Conservation (phyloP, 2,329 filamentous ascomycete species). For the Colletotrichum lini region DNA sequence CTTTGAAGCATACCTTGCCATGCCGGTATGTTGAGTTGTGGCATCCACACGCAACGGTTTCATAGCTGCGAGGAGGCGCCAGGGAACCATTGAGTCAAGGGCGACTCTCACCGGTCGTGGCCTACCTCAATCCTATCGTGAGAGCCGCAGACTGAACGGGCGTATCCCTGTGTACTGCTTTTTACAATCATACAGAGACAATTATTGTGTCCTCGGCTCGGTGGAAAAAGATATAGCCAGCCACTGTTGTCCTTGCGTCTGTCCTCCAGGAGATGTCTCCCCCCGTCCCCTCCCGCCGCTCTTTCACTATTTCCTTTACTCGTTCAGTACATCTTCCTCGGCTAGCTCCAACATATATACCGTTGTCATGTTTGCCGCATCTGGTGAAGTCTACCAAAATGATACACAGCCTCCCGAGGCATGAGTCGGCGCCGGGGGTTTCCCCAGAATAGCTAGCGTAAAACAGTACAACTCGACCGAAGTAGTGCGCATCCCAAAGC, state of each 20-base stretch:
- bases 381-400: background rate
- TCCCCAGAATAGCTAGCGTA: background rate
- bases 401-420: too few species aligned
- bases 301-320: background rate
- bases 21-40: slow-evolving; percentile 1
- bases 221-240: background rate
- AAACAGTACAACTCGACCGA: background rate
- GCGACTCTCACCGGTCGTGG: background rate
- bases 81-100: background rate
- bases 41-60: slow-evolving; percentile 6
- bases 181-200: background rate
- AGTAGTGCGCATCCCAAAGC: background rate
- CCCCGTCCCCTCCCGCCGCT: too few species aligned
- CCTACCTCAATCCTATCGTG: background rate
- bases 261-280: too few species aligned
- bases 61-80: slow-evolving; percentile 13
- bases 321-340: too few species aligned
- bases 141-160: background rate
- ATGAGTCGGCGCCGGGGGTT: too few species aligned
- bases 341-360: too few species aligned
- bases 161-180: background rate
- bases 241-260: background rate
- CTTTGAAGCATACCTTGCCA: slow-evolving; percentile 1
- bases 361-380: too few species aligned
- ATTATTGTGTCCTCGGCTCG: background rate